These are phyloP conservation scores for Debaryomycetaceae sp. DNA, from an alignment of 1,139 yeast species.

Conservation along the genomic window DNA sequence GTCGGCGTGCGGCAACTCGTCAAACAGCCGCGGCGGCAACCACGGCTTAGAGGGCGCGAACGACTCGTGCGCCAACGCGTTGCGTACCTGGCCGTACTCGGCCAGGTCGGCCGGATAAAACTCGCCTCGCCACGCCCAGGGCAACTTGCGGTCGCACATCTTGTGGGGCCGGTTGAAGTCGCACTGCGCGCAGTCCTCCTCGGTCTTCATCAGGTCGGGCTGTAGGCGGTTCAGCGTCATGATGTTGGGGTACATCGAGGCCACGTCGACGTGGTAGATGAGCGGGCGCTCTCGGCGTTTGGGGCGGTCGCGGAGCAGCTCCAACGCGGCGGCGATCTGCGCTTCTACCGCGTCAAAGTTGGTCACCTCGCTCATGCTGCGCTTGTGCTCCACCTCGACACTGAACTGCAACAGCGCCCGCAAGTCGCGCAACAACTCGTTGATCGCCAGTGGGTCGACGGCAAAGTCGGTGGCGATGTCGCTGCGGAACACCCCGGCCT, in stretches of 20 bases:
- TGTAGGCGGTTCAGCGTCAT: slow-evolving; percentile 97
- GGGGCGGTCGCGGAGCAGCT: slow-evolving; percentile 58
- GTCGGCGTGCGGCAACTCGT: slow-evolving; percentile 70
- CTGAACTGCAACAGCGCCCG: slow-evolving; percentile 78
- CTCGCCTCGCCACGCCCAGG: slow-evolving; percentile 99
- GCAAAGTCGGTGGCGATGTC: slow-evolving; percentile 75
- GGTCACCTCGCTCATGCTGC: slow-evolving; percentile 66
- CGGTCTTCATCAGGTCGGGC: slow-evolving; percentile 96
- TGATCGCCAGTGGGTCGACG: slow-evolving; percentile 78
- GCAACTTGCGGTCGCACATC: slow-evolving; percentile 81
- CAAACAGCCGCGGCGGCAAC: slow-evolving; percentile 58
- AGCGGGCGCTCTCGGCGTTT: slow-evolving; percentile 72
- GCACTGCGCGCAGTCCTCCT: slow-evolving; percentile 95
- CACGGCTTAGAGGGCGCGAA: slow-evolving; percentile 64
- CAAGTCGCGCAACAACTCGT: slow-evolving; percentile 69
- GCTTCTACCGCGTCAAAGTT: slow-evolving; percentile 74
- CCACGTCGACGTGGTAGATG: slow-evolving; percentile 97
- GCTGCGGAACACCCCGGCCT: slow-evolving; percentile 95
- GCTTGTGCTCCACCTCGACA: slow-evolving; percentile 76
- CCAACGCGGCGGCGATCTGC: slow-evolving; percentile 50
- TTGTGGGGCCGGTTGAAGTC: slow-evolving; percentile 96
- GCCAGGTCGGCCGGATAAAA: slow-evolving; percentile 86
- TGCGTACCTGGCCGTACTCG: slow-evolving; percentile 85
- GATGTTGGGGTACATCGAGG: slow-evolving; percentile 98
- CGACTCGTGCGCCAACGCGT: slow-evolving; percentile 74